Conservation (phyloP, 2,329 filamentous ascomycete genomes). For the Cercospora sp. region DNA sequence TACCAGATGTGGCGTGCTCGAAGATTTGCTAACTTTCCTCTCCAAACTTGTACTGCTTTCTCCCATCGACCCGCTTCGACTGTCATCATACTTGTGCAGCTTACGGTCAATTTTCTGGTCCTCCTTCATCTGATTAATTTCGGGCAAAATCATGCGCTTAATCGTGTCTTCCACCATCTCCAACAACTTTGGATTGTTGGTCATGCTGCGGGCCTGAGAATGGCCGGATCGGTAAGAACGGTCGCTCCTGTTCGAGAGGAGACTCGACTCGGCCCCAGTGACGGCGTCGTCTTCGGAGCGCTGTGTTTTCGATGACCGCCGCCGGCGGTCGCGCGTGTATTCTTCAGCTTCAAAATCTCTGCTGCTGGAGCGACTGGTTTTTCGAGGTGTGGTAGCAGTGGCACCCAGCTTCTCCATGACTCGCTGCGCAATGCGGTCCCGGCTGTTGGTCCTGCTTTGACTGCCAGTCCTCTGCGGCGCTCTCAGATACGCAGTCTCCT, state of each 20-base stretch:
- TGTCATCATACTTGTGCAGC: constrained; percentile 66
- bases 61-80: constrained; percentile 53
- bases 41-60: constrained; percentile 55
- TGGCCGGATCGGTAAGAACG: constrained; percentile 61
- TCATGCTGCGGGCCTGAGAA: constrained; percentile 70
- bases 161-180: constrained; percentile 94
- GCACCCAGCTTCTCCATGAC: constrained; percentile 66
- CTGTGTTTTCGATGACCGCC: constrained; percentile 49
- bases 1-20: constrained; percentile 61
- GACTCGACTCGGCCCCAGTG: constrained; percentile 61
- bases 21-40: constrained; percentile 60
- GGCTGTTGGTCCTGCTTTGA: constrained; percentile 64
- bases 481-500: constrained; percentile 48
- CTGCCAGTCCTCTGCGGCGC: constrained; percentile 55
- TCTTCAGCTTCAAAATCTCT: constrained; percentile 40
- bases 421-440: constrained; percentile 67
- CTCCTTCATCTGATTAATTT: constrained; percentile 86
- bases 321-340: constrained; percentile 35
- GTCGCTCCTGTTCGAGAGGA: constrained; percentile 61
- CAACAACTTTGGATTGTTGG: constrained; percentile 88
- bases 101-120: constrained; percentile 79
- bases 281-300: constrained; percentile 54
- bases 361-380: constrained; percentile 34
- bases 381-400: constrained; percentile 48
- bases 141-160: constrained; percentile 82